These are phyloP conservation scores for Cyphellophora attinorum DNA, from an alignment of 2,329 filamentous ascomycete species.

Conservation along the genomic window DNA sequence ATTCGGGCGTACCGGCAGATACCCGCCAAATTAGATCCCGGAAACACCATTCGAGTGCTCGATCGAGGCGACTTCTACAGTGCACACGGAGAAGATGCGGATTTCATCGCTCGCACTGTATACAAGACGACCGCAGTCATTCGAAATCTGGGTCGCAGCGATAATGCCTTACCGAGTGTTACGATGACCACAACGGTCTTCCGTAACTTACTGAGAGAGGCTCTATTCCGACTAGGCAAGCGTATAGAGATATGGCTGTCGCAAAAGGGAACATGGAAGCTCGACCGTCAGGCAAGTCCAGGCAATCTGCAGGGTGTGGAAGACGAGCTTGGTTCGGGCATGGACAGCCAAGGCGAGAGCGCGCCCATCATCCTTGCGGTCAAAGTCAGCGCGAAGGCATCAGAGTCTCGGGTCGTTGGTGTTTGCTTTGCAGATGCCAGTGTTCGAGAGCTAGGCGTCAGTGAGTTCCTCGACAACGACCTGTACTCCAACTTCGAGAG, in stretches of 20 bases:
- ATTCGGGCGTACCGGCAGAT: conserved; percentile 94
- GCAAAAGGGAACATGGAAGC: conserved; percentile 75
- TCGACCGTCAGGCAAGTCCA: conserved; percentile 83
- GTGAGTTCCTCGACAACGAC: conserved; percentile 98
- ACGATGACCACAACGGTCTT: conserved; percentile 94
- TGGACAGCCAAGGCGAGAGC: conserved; percentile 41
- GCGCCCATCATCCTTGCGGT: conserved; percentile 93
- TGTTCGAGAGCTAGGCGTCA: conserved; percentile 88
- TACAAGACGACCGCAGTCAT: conserved; percentile 98
- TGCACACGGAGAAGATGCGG: conserved; percentile 40
- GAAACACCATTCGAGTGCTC: conserved; percentile 71
- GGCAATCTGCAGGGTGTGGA: conserved; percentile 96
- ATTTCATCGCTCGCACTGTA: conserved; percentile 51
- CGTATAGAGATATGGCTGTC: conserved; percentile 81
- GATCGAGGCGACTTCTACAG: conserved; percentile 94
- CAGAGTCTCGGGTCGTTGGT: conserved; percentile 75
- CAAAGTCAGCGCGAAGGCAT: conserved; percentile 80
- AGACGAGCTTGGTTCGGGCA: conserved; percentile 71
- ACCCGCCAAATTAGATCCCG: conserved; percentile 55
- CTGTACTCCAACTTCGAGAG: conserved; percentile 97
- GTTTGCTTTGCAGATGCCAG: conserved; percentile 98
- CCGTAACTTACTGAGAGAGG: conserved; percentile 88
- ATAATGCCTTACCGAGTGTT: conserved; percentile 81
- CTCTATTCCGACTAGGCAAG: conserved; percentile 83
- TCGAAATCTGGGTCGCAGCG: conserved; percentile 74